phyloP scores from a whole-genome alignment of 2,329 filamentous ascomycete species.

The Plectosphaerella sp. region DNA sequence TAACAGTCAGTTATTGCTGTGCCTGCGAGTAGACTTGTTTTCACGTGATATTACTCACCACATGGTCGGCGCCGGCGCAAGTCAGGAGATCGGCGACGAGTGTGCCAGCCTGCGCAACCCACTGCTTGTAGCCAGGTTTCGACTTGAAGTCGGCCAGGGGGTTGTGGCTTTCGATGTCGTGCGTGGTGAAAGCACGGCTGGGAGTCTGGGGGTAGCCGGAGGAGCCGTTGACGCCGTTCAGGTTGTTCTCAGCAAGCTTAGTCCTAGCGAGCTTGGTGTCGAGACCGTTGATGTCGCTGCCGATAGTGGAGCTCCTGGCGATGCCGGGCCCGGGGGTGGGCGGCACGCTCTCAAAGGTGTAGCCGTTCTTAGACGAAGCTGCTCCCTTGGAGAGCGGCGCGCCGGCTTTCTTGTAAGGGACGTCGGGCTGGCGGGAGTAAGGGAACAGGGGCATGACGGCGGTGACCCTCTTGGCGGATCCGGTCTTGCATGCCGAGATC shows the following conservation, averaged over 20 bases:
- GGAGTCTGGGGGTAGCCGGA: slow-evolving; percentile 24
- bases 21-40: neutral
- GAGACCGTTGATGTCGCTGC: slow-evolving; percentile 64
- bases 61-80: slow-evolving; percentile 92
- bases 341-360: slow-evolving; percentile 90
- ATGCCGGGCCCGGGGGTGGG: slow-evolving; percentile 74
- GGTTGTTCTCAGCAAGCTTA: slow-evolving; percentile 45
- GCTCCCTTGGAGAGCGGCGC: slow-evolving; percentile 76
- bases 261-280: slow-evolving; percentile 70
- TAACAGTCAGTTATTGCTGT: neutral
- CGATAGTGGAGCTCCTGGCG: slow-evolving; percentile 60
- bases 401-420: slow-evolving; percentile 93
- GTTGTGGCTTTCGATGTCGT: slow-evolving; percentile 51
- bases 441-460: slow-evolving; percentile 87
- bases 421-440: slow-evolving; percentile 92
- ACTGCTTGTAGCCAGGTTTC: slow-evolving; percentile 94
- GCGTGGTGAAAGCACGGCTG: slow-evolving; percentile 50
- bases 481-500: slow-evolving; percentile 95
- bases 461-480: slow-evolving; percentile 87
- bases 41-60: slow-evolving; percentile 27
- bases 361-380: slow-evolving; percentile 50
- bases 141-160: slow-evolving; percentile 61
- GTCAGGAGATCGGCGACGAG: slow-evolving; percentile 91
- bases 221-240: slow-evolving; percentile 20
- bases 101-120: slow-evolving; percentile 96